A percentile compares a stretch with the other conserved stretches of the same genome.
Evolutionary conservation across 768 basidiomycete genomes (phyloP).

Genomic region (Tylopilus felleus): DNA sequence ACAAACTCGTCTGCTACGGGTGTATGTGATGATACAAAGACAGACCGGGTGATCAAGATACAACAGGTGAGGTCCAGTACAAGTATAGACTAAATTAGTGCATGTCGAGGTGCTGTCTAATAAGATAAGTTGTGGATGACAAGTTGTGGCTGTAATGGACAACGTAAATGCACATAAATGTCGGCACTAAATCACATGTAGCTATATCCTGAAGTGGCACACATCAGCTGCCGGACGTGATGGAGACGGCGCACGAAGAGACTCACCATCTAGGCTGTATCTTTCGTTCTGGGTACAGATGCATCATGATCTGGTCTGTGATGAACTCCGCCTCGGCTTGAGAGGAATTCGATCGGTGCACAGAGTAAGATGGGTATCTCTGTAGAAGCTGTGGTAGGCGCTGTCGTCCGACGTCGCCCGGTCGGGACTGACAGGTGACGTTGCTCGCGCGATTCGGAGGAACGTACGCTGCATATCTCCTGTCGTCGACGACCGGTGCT

Average conservation of each 20-base stretch:
- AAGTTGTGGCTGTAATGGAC: conserved; percentile 9
- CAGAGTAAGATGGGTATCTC: conserved; percentile 11
- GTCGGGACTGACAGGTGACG: conserved; percentile 3
- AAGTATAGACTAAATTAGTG: conserved; percentile 22
- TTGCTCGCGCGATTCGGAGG: conserved; percentile 6
- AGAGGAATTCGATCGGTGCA: conserved; percentile 21
- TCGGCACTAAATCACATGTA: background rate
- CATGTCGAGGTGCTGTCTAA: conserved; percentile 6
- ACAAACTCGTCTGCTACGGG: background rate
- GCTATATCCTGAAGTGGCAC: conserved; percentile 21
- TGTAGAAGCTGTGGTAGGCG: conserved; percentile 12
- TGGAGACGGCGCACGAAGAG: background rate
- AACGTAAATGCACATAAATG: conserved; percentile 7
- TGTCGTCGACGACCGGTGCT: conserved; percentile 1
- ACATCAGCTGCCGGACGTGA: background rate
- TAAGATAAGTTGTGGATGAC: conserved; percentile 11
- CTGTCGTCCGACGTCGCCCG: conserved; percentile 17
- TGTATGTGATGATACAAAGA: background rate
- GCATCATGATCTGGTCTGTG: conserved; percentile 35
- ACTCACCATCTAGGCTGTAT: conserved; percentile 34
- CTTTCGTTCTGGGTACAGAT: conserved; percentile 31
- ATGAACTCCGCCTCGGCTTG: conserved; percentile 32
- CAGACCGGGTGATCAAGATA: conserved; percentile 23
- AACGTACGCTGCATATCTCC: background rate
- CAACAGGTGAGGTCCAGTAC: conserved; percentile 16